Conservation (phyloP, 164 flowering plant species). For the Nymphaea thermarum region DNA sequence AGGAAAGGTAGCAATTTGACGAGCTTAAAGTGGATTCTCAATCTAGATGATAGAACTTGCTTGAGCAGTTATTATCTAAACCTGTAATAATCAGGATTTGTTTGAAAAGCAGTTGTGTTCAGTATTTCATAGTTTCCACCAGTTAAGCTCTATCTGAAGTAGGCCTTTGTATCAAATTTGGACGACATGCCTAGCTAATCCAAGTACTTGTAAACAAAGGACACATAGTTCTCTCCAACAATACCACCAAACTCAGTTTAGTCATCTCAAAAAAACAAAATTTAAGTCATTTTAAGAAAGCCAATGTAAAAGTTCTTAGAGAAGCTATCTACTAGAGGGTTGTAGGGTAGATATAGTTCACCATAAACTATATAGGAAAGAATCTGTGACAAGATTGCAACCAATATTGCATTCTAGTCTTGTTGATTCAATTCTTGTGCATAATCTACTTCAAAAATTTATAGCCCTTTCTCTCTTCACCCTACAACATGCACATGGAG, state of each 20-base stretch:
- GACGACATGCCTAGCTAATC: conserved; percentile 88
- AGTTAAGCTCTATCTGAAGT: conserved; percentile 72
- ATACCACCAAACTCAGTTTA: not conserved
- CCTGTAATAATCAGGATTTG: conserved; percentile 96
- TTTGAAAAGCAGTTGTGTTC: conserved; percentile 48
- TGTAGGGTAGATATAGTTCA: conserved; percentile 10
- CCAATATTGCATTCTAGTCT: conserved; percentile 53
- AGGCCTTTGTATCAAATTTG: conserved; percentile 50
- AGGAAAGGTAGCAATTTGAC: too few species aligned
- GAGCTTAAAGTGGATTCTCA: too few species aligned
- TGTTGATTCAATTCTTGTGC: too few species aligned
- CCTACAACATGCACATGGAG: too few species aligned
- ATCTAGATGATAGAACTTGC: not conserved
- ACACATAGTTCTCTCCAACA: not conserved
- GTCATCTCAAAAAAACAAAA: too few species aligned
- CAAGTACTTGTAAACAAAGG: conserved; percentile 46
- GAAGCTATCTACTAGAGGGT: not conserved
- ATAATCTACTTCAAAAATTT: too few species aligned
- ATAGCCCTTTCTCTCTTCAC: too few species aligned
- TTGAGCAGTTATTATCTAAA: not conserved
- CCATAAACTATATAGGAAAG: conserved; percentile 91
- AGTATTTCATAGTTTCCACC: conserved; percentile 90
- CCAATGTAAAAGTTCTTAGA: too few species aligned
- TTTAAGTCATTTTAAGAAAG: not conserved
- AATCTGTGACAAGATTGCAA: conserved; percentile 55